Conservation (phyloP, 1,284 basidiomycete genomes). For the Malassezia pachydermatis region DNA sequence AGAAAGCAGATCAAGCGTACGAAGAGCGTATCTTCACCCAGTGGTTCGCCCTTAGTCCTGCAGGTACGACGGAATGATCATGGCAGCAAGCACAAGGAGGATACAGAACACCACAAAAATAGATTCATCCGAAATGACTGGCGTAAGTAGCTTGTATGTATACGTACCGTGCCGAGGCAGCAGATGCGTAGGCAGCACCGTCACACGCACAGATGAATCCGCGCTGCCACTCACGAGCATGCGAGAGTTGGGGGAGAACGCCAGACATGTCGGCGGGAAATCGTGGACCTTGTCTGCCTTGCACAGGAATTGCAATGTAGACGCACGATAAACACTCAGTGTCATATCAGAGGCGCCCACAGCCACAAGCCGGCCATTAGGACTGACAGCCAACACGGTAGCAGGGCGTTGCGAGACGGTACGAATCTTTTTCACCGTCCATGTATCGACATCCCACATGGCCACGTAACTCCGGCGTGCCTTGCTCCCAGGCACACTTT, state of each 20-base stretch:
- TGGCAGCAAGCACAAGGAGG: background rate
- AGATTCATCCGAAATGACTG: constrained; percentile 13
- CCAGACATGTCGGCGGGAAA: constrained; percentile 79
- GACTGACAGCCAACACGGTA: constrained; percentile 38
- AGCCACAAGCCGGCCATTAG: constrained; percentile 69
- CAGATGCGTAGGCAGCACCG: constrained; percentile 56
- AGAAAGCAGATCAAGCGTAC: background rate
- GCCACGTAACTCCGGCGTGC: constrained; percentile 39
- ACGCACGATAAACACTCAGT: constrained; percentile 72
- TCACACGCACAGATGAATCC: constrained; percentile 83
- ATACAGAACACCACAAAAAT: constrained; percentile 14
- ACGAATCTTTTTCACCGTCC: constrained; percentile 33
- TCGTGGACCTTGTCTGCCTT: constrained; percentile 87
- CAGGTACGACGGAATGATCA: background rate
- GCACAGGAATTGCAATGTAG: constrained; percentile 65
- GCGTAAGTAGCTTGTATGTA: too few species aligned
- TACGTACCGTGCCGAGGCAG: constrained; percentile 8
- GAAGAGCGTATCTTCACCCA: background rate
- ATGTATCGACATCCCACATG: constrained; percentile 40
- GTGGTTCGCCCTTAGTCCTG: background rate
- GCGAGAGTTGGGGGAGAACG: constrained; percentile 66
- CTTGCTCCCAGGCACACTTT: constrained; percentile 29
- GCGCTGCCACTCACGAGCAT: constrained; percentile 81
- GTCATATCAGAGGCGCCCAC: constrained; percentile 79
- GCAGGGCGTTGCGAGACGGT: constrained; percentile 40